Percentiles rank a stretch among this genome's conserved stretches.
These are phyloP conservation scores for Zygosaccharomyces siamensis DNA, from an alignment of 805 yeast genomes.

Conservation along the genomic window DNA sequence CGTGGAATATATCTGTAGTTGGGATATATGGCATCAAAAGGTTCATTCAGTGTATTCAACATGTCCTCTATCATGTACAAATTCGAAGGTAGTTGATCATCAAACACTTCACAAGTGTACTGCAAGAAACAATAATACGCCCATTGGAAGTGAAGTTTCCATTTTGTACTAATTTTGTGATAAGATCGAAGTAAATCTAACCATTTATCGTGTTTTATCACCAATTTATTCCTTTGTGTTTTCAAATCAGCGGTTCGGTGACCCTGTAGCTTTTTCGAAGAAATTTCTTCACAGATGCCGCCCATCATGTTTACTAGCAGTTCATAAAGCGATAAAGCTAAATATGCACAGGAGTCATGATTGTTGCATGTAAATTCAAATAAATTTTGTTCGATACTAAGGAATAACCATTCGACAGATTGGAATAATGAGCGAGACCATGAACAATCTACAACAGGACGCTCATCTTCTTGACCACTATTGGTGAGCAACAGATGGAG, in stretches of 20 bases:
- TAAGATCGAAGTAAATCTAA: slow-evolving; percentile 32
- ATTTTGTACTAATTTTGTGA: slow-evolving; percentile 8
- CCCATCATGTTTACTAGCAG: slow-evolving; percentile 42
- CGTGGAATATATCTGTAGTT: slow-evolving; percentile 60
- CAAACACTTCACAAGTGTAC: slow-evolving; percentile 36
- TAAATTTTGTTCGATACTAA: slow-evolving; percentile 29
- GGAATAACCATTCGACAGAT: slow-evolving; percentile 31
- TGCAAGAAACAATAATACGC: slow-evolving; percentile 43
- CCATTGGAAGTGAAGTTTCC: slow-evolving; percentile 45
- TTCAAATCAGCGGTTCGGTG: slow-evolving; percentile 34
- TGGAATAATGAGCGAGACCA: slow-evolving; percentile 40
- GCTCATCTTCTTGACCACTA: slow-evolving; percentile 13
- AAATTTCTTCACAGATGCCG: slow-evolving; percentile 31
- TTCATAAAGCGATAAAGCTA: slow-evolving; percentile 41
- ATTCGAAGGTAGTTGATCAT: slow-evolving; percentile 28
- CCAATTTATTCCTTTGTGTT: slow-evolving; percentile 41
- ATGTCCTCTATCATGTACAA: slow-evolving; percentile 23
- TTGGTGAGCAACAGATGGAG: slow-evolving; percentile 24
- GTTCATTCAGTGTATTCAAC: slow-evolving; percentile 10
- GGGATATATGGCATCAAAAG: slow-evolving; percentile 40
- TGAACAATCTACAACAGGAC: slow-evolving; percentile 36
- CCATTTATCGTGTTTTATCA: slow-evolving; percentile 50
- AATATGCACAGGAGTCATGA: slow-evolving; percentile 10
- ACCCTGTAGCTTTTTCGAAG: slow-evolving; percentile 30
- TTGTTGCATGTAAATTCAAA: slow-evolving; percentile 19